Percentiles rank a stretch among this genome's conserved stretches.
phyloP scores from a whole-genome alignment of 176 grass and related monocot genomes.

The Tuctoria greenei region DNA sequence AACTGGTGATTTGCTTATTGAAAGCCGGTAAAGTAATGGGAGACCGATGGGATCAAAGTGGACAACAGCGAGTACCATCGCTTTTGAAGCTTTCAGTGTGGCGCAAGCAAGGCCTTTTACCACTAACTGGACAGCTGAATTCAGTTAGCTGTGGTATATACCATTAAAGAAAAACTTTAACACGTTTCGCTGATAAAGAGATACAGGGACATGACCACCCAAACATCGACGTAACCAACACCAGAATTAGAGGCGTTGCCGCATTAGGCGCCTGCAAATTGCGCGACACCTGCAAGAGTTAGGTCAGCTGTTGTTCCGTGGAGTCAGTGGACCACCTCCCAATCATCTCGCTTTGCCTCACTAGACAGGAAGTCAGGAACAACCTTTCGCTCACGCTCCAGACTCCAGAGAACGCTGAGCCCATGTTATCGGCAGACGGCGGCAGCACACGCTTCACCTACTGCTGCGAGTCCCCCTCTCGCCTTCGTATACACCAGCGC shows the following conservation, averaged over 20 bases:
- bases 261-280: conserved; percentile 2
- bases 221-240: not conserved
- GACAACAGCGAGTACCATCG: not conserved
- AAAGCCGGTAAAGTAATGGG: not conserved
- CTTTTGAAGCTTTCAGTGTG: not conserved
- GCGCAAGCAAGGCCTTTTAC: not conserved
- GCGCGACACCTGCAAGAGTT: conserved; percentile 14
- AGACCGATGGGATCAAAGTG: conserved; percentile 1
- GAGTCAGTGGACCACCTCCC: conserved; percentile 24
- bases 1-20: not conserved
- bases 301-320: not conserved
- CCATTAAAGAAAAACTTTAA: not conserved
- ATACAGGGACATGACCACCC: not conserved
- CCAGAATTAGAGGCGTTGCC: not conserved
- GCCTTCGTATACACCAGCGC: not conserved
- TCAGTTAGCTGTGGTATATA: not conserved
- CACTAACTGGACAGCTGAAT: not conserved
- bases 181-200: not conserved
- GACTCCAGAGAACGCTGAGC: not conserved
- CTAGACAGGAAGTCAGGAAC: conserved; percentile 2
- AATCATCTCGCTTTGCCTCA: not conserved
- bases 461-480: not conserved
- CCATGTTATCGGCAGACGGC: conserved; percentile 12
- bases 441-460: not conserved
- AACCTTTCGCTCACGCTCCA: conserved; percentile 5